Percentiles rank a stretch among this genome's conserved stretches.
Evolutionary conservation across 139 green algal genomes (phyloP).

Genomic region (Micromonas commoda): DNA sequence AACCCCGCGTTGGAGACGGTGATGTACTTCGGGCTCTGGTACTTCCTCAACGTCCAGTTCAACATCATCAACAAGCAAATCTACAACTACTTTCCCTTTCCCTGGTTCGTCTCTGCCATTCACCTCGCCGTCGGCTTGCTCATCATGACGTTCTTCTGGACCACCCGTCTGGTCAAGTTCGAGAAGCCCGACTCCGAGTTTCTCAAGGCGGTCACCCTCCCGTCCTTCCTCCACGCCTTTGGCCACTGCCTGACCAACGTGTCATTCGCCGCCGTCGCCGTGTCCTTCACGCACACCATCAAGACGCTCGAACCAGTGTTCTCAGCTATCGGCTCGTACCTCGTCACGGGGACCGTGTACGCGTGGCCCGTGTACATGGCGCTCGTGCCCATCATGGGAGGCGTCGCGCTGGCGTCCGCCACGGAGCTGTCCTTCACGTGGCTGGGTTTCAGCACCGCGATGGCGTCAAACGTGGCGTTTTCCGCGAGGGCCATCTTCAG

Average conservation of each 20-base stretch:
- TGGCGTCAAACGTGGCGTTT: slow-evolving; percentile 91
- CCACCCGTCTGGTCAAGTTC: slow-evolving; percentile 33
- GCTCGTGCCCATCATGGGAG: slow-evolving; percentile 90
- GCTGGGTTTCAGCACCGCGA: slow-evolving; percentile 85
- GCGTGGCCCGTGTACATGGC: slow-evolving; percentile 75
- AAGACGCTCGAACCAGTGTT: slow-evolving; percentile 92
- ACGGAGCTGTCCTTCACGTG: slow-evolving; percentile 88
- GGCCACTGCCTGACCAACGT: slow-evolving; percentile 96
- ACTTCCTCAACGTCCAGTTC: slow-evolving; percentile 95
- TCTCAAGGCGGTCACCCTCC: slow-evolving; percentile 73
- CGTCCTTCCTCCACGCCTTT: slow-evolving; percentile 90
- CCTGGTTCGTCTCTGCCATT: slow-evolving; percentile 60
- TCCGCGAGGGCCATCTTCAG: slow-evolving; percentile 82
- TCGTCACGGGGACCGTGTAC: slow-evolving; percentile 64
- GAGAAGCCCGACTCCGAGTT: slow-evolving; percentile 42
- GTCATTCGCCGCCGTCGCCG: slow-evolving; percentile 94
- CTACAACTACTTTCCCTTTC: slow-evolving; percentile 99
- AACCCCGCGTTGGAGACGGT: slow-evolving; percentile 12
- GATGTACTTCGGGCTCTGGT: slow-evolving; percentile 39
- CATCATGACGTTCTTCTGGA: slow-evolving; percentile 44
- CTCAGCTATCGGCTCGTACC: slow-evolving; percentile 72
- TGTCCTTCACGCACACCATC: slow-evolving; percentile 94
- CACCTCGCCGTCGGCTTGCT: slow-evolving; percentile 43
- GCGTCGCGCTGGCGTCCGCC: slow-evolving; percentile 33
- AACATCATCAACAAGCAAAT: slow-evolving; percentile 99